Conservation (phyloP, 495 filamentous ascomycete genomes). For the Xylaria grammica region DNA sequence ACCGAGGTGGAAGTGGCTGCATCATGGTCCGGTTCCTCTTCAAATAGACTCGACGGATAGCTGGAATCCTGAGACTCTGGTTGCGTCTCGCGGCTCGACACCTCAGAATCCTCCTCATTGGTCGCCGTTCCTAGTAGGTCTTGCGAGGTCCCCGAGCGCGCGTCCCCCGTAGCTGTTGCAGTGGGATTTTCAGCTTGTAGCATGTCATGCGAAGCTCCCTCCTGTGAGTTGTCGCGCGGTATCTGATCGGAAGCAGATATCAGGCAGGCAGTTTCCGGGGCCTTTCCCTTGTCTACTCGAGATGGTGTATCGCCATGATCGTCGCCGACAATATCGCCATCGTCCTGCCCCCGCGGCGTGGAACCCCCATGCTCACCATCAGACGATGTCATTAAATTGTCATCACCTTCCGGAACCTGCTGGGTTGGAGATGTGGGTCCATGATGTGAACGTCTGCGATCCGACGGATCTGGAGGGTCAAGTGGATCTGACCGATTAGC, state of each 20-base stretch:
- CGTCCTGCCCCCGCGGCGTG: background rate
- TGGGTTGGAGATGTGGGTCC: slow-evolving; percentile 16
- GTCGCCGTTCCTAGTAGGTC: background rate
- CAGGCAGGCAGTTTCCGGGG: slow-evolving; percentile 1
- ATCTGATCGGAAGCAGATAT: background rate
- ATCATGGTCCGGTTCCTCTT: slow-evolving; percentile 3
- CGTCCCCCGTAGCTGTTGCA: background rate
- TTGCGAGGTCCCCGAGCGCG: background rate
- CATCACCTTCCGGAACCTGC: background rate
- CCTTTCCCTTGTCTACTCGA: slow-evolving; percentile 21
- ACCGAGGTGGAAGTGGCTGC: slow-evolving; percentile 2
- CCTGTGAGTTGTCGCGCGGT: background rate
- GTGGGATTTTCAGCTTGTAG: background rate
- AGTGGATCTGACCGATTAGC: slow-evolving; percentile 19
- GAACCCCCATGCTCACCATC: background rate
- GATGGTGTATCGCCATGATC: background rate
- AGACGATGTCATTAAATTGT: background rate
- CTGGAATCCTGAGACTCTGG: slow-evolving; percentile 3
- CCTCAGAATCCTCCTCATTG: background rate
- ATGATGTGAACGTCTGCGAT: slow-evolving; percentile 2
- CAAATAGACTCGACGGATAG: slow-evolving; percentile 11
- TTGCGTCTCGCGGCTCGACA: background rate
- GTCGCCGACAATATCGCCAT: background rate
- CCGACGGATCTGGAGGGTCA: slow-evolving; percentile 19
- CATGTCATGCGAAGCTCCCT: background rate